Evolutionary conservation across 1,284 basidiomycete genomes (phyloP), one percentile per base, ranked within the genome.

Genomic region (Caloboletus firmus): DNA sequence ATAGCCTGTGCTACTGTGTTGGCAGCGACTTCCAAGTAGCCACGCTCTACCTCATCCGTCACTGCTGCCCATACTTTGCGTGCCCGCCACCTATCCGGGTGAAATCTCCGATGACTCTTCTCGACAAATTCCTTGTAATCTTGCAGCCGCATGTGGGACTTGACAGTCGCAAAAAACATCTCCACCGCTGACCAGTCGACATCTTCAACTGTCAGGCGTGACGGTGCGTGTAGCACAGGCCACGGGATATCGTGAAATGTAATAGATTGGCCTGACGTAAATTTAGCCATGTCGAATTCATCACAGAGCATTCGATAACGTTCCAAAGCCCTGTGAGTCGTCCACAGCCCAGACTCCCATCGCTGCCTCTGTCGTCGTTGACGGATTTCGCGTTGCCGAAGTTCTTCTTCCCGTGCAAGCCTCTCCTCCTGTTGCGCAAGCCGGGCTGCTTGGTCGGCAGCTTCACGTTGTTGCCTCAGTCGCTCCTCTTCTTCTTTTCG

Each of bases 131-230:
- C 66, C 62, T 77, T 81, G 69, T 80, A 89, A 47, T 87, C 84
- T 63, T 83, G 79, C 26, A 67, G 51, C 20, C 79, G 76, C 76
- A 88, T 77, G 46, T 78, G 76, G 15, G 60, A 53, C 59, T 74
- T 74, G 30, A 83, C 76, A 4, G 74, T 72, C 18, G 69, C 66
- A 63, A 90, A 91, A 68, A 91, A 91, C n/a, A 71, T 71, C 65
- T 88, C 85, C 44, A 90, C 87, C 0, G 82, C 74, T 15, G 74
- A 67, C 84, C 84, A 89, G 54, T 84, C 82, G 46, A 90, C 75
- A 59, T 89, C 84, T 62, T 85, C 81, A 2, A 85, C 70, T 7
- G 75, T 74, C 52, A 84, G 79, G 28, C 67, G 62, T 17, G 71
- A 65, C 0, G 84, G 84, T 22, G 77, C 67, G 41, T 74, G 72